Base-by-base conservation (phyloP, 1,139 yeast genomes). In the Nakaseomyces kungkrabaensis region DNA sequence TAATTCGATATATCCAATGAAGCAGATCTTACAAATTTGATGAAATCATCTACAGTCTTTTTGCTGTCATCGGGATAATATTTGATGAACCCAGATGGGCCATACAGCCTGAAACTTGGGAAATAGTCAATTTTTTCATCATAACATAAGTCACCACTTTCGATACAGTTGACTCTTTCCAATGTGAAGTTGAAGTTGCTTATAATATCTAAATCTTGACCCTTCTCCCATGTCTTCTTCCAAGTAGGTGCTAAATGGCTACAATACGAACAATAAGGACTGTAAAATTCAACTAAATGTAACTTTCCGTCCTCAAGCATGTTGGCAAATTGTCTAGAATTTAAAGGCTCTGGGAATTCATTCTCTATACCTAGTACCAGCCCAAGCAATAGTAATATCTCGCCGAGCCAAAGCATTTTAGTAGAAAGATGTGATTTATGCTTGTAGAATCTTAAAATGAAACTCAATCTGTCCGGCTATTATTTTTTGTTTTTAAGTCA, bases 181-280 rank as follows among this genome's bases (percentile, higher is more conserved):
- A 84, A 78, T 11, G 72, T 71, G 32, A 82, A 72, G 5, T 75
- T 72, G 50, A 75, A 57, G 26, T 65, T 69, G 38, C 50, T 48
- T 6, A 76, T 72, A 44, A 74, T 70, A 54, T 72, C 68, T 7
- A 41, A 9, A 4, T 41, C 25, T 44, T 69, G 62, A 60, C 73
- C 75, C 11, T 62, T 63, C 29, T 68, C 56, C 68, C 77, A 82
- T 0, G 88, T 74, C 50, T 72, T 67, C 50, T 77, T 74, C 88
- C 88, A 83, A 4, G 66, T 72, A 6, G 90, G 89, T 1, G 81
- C 85, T 52, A 85, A 69, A 11, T 69, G 70, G 56, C 72, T 76
- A 67, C 95, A 85, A 63, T 84, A 92, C 11, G 67, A 62, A 61
- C 94, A 85, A 59, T 77, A 78, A 0, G 90, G 90, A 26, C 86